Evolutionary conservation across 2,329 filamentous ascomycete species (phyloP), one percentile per base, ranked within the genome.

Genomic region (Pleoardoris graminearum): DNA sequence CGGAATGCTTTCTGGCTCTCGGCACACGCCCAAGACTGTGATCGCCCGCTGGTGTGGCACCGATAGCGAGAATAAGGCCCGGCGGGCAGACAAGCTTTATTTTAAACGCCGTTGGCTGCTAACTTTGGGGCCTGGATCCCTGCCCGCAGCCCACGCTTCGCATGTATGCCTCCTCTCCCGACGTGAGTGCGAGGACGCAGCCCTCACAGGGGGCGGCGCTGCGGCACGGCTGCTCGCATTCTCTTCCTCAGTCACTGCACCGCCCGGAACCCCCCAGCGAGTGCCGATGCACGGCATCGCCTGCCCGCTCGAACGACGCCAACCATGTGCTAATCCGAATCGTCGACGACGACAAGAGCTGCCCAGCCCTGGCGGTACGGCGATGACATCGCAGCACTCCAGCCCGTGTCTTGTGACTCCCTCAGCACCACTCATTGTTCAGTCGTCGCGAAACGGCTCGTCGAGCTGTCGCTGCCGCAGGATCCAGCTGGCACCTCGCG

Each of bases 1-100:
- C 56, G 57, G 58, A 54, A 59, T 61, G 61, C 51, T 61, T 61
- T 61, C n/a, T 65, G 59, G 63, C 59, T 37, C 46, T 53, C 46
- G 45, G 67, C 63, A 61, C 63, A 54, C 54, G 59, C 62, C 59
- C 58, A 58, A 54, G 55, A 48, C 61, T 51, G 51, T 68, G 70
- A 71, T 71, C 67, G 65, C 57, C 44, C 66, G 33, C 61, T 68
- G 66, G 63, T 60, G 66, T 69, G 68, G 68, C 68, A 67, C 62
- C 62, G 63, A 69, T 64, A 67, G 66, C 58, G 62, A n/a, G 66
- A 66, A 67, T 65, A 69, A 68, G 64, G 63, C 42, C 66, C 67
- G 57, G 61, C 64, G 62, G 62, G 60, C 61, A 58, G 62, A 63
- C 67, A 71, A 72, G 69, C 68, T 72, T 71, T 72, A 62, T 66